These are phyloP conservation scores for Nakazawaea ishiwadae DNA, from an alignment of 805 yeast genomes.

Conservation along the genomic window DNA sequence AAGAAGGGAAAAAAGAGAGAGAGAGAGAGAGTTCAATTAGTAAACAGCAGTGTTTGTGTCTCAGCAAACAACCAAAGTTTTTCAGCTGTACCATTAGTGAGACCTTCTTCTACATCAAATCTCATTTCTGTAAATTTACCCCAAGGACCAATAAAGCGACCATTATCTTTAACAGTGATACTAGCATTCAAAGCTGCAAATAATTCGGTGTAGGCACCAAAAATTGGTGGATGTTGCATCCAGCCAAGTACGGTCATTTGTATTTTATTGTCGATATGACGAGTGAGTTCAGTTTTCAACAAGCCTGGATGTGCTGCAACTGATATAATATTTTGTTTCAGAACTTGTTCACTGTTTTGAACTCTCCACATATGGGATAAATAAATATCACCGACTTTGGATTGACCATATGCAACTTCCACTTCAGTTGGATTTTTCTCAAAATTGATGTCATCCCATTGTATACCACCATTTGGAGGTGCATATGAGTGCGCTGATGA, in stretches of 20 bases:
- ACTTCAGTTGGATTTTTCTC: neutral
- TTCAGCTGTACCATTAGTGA: neutral
- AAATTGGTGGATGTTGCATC: constrained; percentile 15
- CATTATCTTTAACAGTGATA: constrained; percentile 21
- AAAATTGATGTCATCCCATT: constrained; percentile 2
- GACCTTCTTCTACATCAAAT: constrained; percentile 12
- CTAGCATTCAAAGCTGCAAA: constrained; percentile 32
- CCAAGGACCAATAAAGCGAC: constrained; percentile 31
- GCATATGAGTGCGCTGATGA: constrained; percentile 31
- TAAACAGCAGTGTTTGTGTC: too few relatives aligned
- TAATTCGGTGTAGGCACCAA: constrained; percentile 34
- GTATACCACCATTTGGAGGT: constrained; percentile 16
- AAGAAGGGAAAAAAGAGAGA: too few relatives aligned
- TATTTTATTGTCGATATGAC: too few relatives aligned
- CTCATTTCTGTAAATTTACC: constrained; percentile 24
- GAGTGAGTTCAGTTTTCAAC: constrained; percentile 13
- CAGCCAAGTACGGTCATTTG: too few relatives aligned
- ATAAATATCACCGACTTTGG: constrained; percentile 31
- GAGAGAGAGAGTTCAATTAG: too few relatives aligned
- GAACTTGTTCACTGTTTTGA: constrained; percentile 19
- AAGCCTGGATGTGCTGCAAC: constrained; percentile 32
- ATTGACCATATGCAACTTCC: constrained; percentile 28
- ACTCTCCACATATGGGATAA: constrained; percentile 31
- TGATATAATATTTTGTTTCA: constrained; percentile 24
- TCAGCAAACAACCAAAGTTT: too few relatives aligned